Percentiles rank a stretch among this genome's conserved stretches.
Evolutionary conservation across 371 early-diverging fungal genomes (phyloP).

Genomic region (Mucor velutinosus): DNA sequence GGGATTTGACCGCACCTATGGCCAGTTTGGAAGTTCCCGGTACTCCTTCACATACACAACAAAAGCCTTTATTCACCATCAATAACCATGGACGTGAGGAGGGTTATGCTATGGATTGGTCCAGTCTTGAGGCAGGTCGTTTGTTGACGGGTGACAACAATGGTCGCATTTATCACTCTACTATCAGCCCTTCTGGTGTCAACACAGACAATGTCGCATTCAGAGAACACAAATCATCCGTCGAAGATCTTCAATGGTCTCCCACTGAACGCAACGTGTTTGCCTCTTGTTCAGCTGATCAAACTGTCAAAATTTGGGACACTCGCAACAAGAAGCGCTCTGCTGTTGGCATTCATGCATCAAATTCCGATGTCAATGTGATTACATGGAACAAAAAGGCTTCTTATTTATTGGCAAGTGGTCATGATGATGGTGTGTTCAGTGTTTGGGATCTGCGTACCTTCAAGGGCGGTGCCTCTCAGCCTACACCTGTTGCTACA

Average conservation of each 20-base stretch:
- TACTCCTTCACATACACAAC: conserved; percentile 57
- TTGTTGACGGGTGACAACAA: conserved; percentile 89
- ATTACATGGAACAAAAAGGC: conserved; percentile 91
- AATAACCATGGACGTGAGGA: conserved; percentile 80
- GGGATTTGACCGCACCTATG: conserved; percentile 77
- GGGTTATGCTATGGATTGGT: conserved; percentile 97
- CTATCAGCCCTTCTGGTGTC: conserved; percentile 58
- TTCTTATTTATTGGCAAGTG: conserved; percentile 88
- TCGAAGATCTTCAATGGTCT: conserved; percentile 98
- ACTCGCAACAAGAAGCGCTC: conserved; percentile 74
- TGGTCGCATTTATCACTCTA: conserved; percentile 81
- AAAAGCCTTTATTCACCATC: conserved; percentile 77
- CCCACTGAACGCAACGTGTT: conserved; percentile 89
- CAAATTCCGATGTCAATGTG: conserved; percentile 92
- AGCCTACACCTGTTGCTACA: conserved; percentile 87
- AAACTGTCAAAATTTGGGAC: conserved; percentile 95
- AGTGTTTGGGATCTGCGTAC: conserved; percentile 95
- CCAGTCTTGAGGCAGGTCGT: conserved; percentile 64
- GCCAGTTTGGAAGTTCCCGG: conserved; percentile 83
- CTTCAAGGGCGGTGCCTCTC: conserved; percentile 53
- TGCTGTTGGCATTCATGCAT: conserved; percentile 82
- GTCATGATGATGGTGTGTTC: conserved; percentile 92
- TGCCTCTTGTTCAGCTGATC: conserved; percentile 89
- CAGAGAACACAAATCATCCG: conserved; percentile 81
- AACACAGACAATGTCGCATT: conserved; percentile 77